Conservation (phyloP, 2,329 filamentous ascomycete species). For the Dendrostoma leiphaemia region DNA sequence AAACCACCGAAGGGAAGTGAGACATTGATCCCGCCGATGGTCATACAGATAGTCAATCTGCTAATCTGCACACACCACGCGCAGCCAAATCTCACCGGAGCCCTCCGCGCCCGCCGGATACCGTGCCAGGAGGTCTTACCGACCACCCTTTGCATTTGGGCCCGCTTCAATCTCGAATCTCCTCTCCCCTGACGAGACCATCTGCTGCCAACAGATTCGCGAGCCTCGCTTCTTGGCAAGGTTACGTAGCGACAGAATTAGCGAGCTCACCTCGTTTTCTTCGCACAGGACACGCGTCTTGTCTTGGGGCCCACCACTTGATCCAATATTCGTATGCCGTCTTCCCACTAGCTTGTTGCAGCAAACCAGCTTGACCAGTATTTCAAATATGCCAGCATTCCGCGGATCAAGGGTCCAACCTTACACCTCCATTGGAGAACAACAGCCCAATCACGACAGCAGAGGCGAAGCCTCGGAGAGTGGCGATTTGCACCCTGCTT, state of each 20-base stretch:
- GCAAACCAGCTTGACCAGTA: background rate
- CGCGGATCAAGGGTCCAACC: background rate
- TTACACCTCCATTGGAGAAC: background rate
- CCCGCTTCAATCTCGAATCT: background rate
- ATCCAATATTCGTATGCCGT: no score
- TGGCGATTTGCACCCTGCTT: background rate
- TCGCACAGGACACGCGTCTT: background rate
- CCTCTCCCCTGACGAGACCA: constrained; percentile 2
- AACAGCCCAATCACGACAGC: background rate
- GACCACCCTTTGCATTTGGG: background rate
- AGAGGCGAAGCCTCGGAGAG: background rate
- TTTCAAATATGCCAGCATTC: constrained; percentile 2
- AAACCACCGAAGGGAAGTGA: background rate
- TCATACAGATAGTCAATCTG: background rate
- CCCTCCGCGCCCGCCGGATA: background rate
- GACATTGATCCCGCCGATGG: background rate
- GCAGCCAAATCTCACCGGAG: background rate
- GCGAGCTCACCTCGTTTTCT: background rate
- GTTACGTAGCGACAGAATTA: constrained; percentile 1
- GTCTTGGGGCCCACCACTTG: no score
- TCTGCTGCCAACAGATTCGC: constrained; percentile 14
- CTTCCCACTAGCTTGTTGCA: no score
- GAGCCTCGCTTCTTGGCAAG: constrained; percentile 2
- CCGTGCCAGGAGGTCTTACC: background rate
- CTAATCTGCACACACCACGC: background rate